phyloP scores from a whole-genome alignment of 805 yeast genomes.

The Alloascoidea africana region DNA sequence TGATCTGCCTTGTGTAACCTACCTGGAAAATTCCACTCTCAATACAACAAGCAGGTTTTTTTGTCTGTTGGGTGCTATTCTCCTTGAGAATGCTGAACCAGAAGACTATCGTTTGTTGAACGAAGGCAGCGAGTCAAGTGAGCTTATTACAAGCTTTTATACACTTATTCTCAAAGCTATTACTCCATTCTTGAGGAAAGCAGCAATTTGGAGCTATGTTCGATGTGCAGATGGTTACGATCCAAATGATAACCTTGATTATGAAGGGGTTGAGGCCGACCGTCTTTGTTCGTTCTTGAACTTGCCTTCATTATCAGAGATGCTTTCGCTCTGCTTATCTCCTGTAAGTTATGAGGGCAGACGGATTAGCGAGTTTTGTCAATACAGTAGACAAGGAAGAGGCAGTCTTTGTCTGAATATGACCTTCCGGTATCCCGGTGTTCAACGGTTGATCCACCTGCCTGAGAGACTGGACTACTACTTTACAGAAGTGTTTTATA shows the following conservation, averaged over 20 bases:
- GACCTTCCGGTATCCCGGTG: constrained; percentile 68
- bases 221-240: constrained; percentile 31
- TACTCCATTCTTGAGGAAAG: constrained; percentile 51
- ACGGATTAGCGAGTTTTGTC: constrained; percentile 4
- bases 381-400: constrained; percentile 7
- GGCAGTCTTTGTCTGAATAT: too few species aligned
- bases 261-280: constrained; percentile 33
- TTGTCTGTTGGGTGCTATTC: neutral
- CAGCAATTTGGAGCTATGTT: constrained; percentile 39
- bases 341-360: constrained; percentile 8
- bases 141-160: constrained; percentile 20
- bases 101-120: neutral
- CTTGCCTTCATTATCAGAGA: constrained; percentile 14
- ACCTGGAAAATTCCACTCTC: neutral
- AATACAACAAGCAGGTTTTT: neutral
- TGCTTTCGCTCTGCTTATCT: constrained; percentile 5
- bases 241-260: constrained; percentile 14
- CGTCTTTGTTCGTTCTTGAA: constrained; percentile 33
- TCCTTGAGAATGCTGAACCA: neutral
- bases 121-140: neutral
- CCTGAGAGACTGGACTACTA: constrained; percentile 57
- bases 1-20: neutral
- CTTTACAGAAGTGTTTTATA: constrained; percentile 43
- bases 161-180: constrained; percentile 39
- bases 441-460: constrained; percentile 40